A percentile compares a stretch with the other conserved stretches of the same genome.
phyloP scores from a whole-genome alignment of 2,329 filamentous ascomycete species.

The Cadophora malorum region DNA sequence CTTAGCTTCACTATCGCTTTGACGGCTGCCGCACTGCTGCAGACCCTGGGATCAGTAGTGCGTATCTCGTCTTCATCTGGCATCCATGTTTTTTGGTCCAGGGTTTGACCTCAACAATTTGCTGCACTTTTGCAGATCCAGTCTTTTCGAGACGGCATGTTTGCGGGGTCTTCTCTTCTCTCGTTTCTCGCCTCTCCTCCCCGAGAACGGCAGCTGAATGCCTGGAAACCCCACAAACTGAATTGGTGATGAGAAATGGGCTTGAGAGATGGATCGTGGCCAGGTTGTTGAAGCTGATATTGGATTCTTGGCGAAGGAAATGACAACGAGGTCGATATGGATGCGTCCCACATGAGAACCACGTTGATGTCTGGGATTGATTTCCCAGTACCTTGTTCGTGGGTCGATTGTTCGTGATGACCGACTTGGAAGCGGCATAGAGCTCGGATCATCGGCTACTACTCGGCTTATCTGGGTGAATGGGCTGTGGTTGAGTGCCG shows the following conservation, averaged over 20 bases:
- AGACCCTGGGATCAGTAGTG: not conserved
- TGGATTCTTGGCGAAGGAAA: not conserved
- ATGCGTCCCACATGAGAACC: conserved; percentile 10
- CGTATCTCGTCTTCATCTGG: not conserved
- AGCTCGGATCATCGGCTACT: not conserved
- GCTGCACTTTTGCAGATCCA: not conserved
- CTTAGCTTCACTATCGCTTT: not conserved
- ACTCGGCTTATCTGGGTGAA: not conserved
- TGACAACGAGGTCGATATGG: not conserved
- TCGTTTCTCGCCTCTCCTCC: not conserved
- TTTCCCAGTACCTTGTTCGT: conserved; percentile 20
- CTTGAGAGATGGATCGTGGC: not conserved
- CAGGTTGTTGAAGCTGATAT: not conserved
- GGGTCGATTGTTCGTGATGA: not conserved
- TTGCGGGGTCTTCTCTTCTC: not conserved
- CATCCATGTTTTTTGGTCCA: not conserved
- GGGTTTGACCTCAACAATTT: not conserved
- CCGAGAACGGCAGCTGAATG: not conserved
- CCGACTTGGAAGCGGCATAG: not conserved
- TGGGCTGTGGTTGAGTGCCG: too few relatives aligned
- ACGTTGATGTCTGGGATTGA: not conserved
- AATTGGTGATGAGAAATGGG: not conserved
- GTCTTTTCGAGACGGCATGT: not conserved
- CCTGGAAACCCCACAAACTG: not conserved
- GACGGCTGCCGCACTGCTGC: not conserved